Conservation (phyloP, 2,329 filamentous ascomycete species). For the Cordyceps militaris region DNA sequence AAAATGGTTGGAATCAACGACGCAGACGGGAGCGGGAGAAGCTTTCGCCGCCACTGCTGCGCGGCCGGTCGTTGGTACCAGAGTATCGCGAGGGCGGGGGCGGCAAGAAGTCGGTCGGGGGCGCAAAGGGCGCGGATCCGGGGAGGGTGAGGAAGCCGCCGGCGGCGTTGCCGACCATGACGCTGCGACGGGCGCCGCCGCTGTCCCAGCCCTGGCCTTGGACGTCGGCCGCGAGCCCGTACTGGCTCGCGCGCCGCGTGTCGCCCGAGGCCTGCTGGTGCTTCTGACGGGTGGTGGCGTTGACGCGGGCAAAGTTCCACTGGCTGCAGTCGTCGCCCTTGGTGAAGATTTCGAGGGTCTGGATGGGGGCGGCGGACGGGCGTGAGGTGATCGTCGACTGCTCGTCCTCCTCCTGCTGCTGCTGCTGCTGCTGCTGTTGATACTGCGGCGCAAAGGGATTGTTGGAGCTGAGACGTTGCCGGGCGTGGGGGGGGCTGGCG, state of each 20-base stretch:
- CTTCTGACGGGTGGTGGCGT: slow-evolving; percentile 7
- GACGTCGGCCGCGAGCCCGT: slow-evolving; percentile 49
- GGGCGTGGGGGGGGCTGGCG: background rate
- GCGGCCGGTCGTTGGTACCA: slow-evolving; percentile 13
- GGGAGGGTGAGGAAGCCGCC: slow-evolving; percentile 50
- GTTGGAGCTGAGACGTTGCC: slow-evolving; percentile 50
- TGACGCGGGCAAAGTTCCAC: slow-evolving; percentile 51
- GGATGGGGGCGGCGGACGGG: slow-evolving; percentile 33
- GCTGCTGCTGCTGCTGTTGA: slow-evolving; percentile 6
- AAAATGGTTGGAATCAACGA: background rate
- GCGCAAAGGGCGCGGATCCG: slow-evolving; percentile 18
- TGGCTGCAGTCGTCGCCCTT: slow-evolving; percentile 51
- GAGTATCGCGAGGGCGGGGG: slow-evolving; percentile 3
- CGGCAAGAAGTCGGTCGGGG: slow-evolving; percentile 14
- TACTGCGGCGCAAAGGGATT: slow-evolving; percentile 45
- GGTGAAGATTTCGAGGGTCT: slow-evolving; percentile 53
- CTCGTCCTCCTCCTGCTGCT: too few relatives aligned
- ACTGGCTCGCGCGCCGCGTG: slow-evolving; percentile 45
- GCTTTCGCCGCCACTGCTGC: slow-evolving; percentile 5
- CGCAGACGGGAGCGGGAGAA: background rate
- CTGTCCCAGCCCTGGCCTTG: slow-evolving; percentile 42
- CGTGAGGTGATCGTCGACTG: too few relatives aligned
- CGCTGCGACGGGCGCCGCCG: slow-evolving; percentile 41
- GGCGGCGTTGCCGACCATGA: slow-evolving; percentile 44
- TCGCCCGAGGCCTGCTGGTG: background rate